These are phyloP conservation scores for Aspergillus amoenus DNA, from an alignment of 2,329 filamentous ascomycete genomes.

Conservation along the genomic window DNA sequence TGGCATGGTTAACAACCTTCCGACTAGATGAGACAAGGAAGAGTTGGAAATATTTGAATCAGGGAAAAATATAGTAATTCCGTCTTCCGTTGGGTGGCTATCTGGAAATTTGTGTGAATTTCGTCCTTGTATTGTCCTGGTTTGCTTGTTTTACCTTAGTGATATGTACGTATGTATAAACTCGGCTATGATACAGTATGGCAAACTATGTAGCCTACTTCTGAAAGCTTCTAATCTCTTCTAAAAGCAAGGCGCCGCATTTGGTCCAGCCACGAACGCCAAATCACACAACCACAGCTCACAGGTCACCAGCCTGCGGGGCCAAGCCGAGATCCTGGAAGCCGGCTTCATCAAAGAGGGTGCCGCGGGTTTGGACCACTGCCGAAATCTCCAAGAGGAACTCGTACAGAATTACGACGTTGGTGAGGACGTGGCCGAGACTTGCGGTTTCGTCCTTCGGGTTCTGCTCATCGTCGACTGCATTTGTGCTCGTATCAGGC, in stretches of 20 bases:
- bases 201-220: neutral
- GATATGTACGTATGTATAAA: neutral
- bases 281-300: neutral
- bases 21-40: no score
- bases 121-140: neutral
- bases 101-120: neutral
- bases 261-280: constrained; percentile 1
- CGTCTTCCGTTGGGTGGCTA: neutral
- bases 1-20: neutral
- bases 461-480: constrained; percentile 33
- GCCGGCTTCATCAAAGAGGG: constrained; percentile 73
- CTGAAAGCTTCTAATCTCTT: neutral
- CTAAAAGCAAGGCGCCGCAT: neutral
- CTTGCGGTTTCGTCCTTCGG: constrained; percentile 56
- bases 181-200: neutral
- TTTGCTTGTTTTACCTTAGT: neutral
- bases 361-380: constrained; percentile 71
- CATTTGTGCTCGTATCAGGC: constrained; percentile 14
- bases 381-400: constrained; percentile 77
- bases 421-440: constrained; percentile 76
- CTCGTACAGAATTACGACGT: constrained; percentile 74
- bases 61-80: neutral
- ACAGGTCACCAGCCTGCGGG: neutral
- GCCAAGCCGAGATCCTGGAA: constrained; percentile 41
- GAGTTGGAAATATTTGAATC: neutral